Evolutionary conservation across 148 eudicot species (phyloP), one percentile per base, ranked within the genome.

Genomic region (Oxyria digyna): DNA sequence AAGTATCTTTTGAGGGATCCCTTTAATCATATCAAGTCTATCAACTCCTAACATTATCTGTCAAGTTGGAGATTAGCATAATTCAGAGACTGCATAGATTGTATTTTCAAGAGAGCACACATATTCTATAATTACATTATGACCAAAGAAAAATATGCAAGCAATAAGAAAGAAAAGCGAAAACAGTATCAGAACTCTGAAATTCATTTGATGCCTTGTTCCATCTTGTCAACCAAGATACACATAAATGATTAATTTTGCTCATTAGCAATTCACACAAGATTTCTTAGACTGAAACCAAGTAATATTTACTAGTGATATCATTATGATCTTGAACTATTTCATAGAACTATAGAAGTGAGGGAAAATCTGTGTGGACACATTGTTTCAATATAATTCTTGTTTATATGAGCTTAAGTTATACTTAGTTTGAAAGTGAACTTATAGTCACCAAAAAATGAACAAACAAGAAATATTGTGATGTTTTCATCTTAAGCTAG

Each of bases 1-100:
- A 43, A 90, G 82, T 72, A 94, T 82, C 84, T 94, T 94, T 67
- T 94, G 98, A 27, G 98, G 98, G 69, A 94, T 94, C 80, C 98
- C 96, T 79, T 94, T 94, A 21, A 94, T 94, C 96, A 89, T 94
- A 83, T 94, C 98, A 71, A 94, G 98, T 64, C 98, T 96, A 75
- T 94, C 98, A 73, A 94, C 98, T 55, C 98, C 98, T 54, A 94
- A 75, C 98, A 94, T 94, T 17, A 94, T 96, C 97, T 94, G 84
- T 32, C 62, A 65, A 17, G 41, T 52, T 37, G 29, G 45, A 72
- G 35, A 29, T 27, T 29, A 59, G 38, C 65, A 59, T 59, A 14
- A n/a, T 59, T 37, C 65, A 27, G 65, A 59, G 35, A 29, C n/a
- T 13, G 13, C 12, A 29, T 55, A 3, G 0, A 33, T 55, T 55